Conservation (phyloP, 192 early-diverging fungal species). For the Coemansia sp. region DNA sequence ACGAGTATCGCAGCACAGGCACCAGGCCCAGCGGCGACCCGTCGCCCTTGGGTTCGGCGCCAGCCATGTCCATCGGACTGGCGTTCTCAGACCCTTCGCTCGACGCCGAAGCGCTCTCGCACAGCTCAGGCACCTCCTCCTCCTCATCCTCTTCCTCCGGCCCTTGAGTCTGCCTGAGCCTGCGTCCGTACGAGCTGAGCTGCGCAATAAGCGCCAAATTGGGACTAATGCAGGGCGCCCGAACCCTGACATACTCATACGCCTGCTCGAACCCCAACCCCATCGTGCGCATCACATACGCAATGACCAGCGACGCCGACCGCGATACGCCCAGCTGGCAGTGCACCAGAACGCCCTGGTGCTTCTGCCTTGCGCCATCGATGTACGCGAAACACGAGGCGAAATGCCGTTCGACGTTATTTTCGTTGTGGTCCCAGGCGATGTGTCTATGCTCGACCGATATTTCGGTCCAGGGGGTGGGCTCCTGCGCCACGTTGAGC, state of each 20-base stretch:
- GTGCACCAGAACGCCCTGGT: conserved; percentile 70
- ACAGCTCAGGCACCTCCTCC: conserved; percentile 5
- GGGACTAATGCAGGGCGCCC: conserved; percentile 74
- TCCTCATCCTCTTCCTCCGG: too few species aligned
- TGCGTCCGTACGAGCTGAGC: conserved; percentile 64
- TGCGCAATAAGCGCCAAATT: conserved; percentile 80
- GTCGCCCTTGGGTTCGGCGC: too few species aligned
- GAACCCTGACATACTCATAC: conserved; percentile 71
- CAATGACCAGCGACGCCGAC: conserved; percentile 82
- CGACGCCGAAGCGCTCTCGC: not conserved
- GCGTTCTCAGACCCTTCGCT: not conserved
- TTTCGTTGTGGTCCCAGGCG: conserved; percentile 73
- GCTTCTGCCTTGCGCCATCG: conserved; percentile 53
- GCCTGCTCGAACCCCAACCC: conserved; percentile 58
- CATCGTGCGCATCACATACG: conserved; percentile 79
- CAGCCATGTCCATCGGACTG: not conserved
- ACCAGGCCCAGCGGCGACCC: too few species aligned
- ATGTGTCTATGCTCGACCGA: conserved; percentile 60
- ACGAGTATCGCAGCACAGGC: too few species aligned
- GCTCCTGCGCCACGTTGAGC: conserved; percentile 36
- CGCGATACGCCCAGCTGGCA: conserved; percentile 90
- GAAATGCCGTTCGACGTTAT: conserved; percentile 62
- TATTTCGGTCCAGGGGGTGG: not conserved
- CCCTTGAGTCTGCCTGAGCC: conserved; percentile 6
- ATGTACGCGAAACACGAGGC: conserved; percentile 64